phyloP scores from a whole-genome alignment of 1,139 yeast species.

The Protomyces inouyei region DNA sequence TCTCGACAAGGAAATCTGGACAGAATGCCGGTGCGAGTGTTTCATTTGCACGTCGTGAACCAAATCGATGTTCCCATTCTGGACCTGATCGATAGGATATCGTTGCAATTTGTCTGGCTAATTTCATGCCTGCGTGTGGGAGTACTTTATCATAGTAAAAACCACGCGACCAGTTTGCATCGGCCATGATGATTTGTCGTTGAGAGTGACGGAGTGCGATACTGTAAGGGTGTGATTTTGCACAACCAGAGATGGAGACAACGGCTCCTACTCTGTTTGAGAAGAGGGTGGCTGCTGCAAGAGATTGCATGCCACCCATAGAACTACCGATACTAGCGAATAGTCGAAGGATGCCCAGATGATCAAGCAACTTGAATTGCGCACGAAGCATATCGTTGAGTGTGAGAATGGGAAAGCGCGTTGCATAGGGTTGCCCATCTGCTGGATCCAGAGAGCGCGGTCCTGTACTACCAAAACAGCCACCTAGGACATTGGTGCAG shows the following conservation, averaged over 20 bases:
- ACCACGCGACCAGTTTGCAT: slow-evolving; percentile 91
- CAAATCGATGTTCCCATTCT: slow-evolving; percentile 92
- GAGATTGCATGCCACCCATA: slow-evolving; percentile 96
- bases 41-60: slow-evolving; percentile 81
- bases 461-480: slow-evolving; percentile 93
- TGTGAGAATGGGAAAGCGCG: slow-evolving; percentile 80
- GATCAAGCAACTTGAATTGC: slow-evolving; percentile 65
- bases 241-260: slow-evolving; percentile 81
- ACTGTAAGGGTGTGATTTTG: slow-evolving; percentile 88
- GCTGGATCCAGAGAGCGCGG: slow-evolving; percentile 80
- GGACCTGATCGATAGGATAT: slow-evolving; percentile 94
- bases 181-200: slow-evolving; percentile 89
- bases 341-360: slow-evolving; percentile 58
- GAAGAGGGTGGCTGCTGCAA: slow-evolving; percentile 63
- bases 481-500: slow-evolving; percentile 88
- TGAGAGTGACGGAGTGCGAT: slow-evolving; percentile 92
- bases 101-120: slow-evolving; percentile 89
- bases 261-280: slow-evolving; percentile 65
- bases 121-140: slow-evolving; percentile 92
- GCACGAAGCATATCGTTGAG: slow-evolving; percentile 89
- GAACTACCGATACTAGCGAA: slow-evolving; percentile 86
- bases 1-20: slow-evolving; percentile 87
- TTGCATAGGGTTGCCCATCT: slow-evolving; percentile 66
- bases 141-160: slow-evolving; percentile 73
- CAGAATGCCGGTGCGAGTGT: slow-evolving; percentile 76